Conservation (phyloP, 441 rosid species). For the Pelargonium citronellum region DNA sequence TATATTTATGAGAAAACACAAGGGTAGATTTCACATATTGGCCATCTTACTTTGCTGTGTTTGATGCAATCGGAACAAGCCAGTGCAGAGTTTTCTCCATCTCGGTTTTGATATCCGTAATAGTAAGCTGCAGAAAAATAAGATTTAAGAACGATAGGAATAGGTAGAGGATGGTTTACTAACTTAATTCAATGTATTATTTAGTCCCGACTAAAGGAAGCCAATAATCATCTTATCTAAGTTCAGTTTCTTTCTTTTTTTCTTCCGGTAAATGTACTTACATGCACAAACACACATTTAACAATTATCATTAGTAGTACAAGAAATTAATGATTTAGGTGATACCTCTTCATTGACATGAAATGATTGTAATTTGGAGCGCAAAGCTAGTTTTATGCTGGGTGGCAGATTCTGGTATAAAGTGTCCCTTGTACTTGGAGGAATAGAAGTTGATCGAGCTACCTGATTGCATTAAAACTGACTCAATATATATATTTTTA, state of each 20-base stretch:
- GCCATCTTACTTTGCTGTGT: constrained; percentile 79
- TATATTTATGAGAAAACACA: not conserved
- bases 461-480: constrained; percentile 48
- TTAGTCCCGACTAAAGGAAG: not conserved
- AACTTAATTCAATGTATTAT: not conserved
- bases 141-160: not conserved
- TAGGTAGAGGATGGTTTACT: not conserved
- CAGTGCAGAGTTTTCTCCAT: constrained; percentile 53
- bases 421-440: constrained; percentile 87
- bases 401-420: constrained; percentile 96
- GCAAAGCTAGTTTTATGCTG: constrained; percentile 69
- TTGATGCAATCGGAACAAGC: constrained; percentile 91
- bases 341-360: constrained; percentile 76
- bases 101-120: constrained; percentile 77
- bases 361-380: constrained; percentile 60
- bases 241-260: not conserved
- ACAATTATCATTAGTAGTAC: not conserved
- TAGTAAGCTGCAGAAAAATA: constrained; percentile 52
- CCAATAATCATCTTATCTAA: not conserved
- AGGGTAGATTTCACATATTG: not conserved
- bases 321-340: constrained; percentile 8
- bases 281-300: not conserved
- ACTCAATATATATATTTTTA: constrained; percentile 8
- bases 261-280: not conserved
- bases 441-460: constrained; percentile 87